Evolutionary conservation across 2,329 filamentous ascomycete genomes (phyloP), one percentile per base, ranked within the genome.

Genomic region (Westerdykella aurantiaca): DNA sequence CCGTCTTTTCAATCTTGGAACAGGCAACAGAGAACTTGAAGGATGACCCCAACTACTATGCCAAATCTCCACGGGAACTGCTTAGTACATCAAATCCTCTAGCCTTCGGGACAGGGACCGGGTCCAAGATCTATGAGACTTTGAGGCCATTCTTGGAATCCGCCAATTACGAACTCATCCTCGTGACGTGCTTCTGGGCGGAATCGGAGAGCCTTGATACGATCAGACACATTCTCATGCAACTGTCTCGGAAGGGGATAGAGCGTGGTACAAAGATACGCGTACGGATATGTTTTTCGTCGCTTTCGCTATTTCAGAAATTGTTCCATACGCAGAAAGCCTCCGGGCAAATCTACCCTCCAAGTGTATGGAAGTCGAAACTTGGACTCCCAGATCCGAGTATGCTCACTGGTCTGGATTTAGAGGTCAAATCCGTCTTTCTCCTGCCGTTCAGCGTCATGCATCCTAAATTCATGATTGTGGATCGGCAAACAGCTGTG

Each of bases 141-240:
- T 70, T 88, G 6, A 67, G 83, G 0, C 80, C 84, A 1, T 78
- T 81, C 7, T 75, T 90, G 3, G 67, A 78, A 4, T 60, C 68
- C 0, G 82, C 86, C 2, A 70, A 76, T 31, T 68, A 74, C 38
- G 86, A 88, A 55, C 70, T 90, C 22, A 79, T 89, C 46, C 74
- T 93, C 34, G 84, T 89, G 6, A 91, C 87, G 7, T 91, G 87
- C 65, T 93, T 90, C 67, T 90, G 86, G 86, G 82, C 86, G 0
- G 70, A 72, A 0, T 90, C 86, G 0, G 66, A 74, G 1, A 83
- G 81, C 0, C 71, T 83, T 14, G 69, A 75, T 4, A 74, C 74
- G 0, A 69, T 93, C 11, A 73, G 71, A 33, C 68, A 77, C 4
- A 71, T 80, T 0, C 73, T 93, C 1, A 65, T 73, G 12, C 70